A percentile compares a stretch with the other conserved stretches of the same genome.
Evolutionary conservation across 2,329 filamentous ascomycete genomes (phyloP).

Genomic region (Diplodia scrobiculata): DNA sequence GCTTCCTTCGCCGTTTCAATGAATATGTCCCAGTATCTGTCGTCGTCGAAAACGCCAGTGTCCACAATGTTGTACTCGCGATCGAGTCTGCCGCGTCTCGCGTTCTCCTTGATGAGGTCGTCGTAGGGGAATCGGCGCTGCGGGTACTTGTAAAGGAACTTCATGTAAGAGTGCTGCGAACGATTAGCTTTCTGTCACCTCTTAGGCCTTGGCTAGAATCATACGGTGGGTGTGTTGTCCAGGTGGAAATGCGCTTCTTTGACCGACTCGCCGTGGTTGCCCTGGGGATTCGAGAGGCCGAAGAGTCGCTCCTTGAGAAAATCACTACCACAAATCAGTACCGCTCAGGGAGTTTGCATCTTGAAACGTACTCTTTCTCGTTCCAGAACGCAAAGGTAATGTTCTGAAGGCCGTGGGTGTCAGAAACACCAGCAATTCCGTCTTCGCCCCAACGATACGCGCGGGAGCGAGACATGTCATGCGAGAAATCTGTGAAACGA

Average conservation of each 20-base stretch:
- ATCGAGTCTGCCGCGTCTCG: slow-evolving; percentile 71
- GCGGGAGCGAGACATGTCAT: slow-evolving; percentile 86
- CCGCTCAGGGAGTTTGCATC: background rate
- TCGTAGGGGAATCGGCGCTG: slow-evolving; percentile 91
- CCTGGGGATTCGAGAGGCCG: slow-evolving; percentile 91
- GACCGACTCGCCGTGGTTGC: slow-evolving; percentile 94
- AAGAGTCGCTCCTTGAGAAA: slow-evolving; percentile 95
- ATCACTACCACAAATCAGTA: slow-evolving; percentile 62
- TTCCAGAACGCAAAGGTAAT: slow-evolving; percentile 98
- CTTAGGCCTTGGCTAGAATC: slow-evolving; percentile 31
- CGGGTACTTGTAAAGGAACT: slow-evolving; percentile 96
- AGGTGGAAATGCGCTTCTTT: slow-evolving; percentile 97
- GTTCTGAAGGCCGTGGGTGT: slow-evolving; percentile 88
- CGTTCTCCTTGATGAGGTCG: slow-evolving; percentile 82
- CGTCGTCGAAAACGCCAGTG: slow-evolving; percentile 82
- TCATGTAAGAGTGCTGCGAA: slow-evolving; percentile 92
- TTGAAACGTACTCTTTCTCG: slow-evolving; percentile 74
- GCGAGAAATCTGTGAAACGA: slow-evolving; percentile 74
- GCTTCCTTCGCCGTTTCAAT: slow-evolving; percentile 94
- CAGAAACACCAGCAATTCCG: slow-evolving; percentile 92
- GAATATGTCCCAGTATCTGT: slow-evolving; percentile 94
- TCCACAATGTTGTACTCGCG: slow-evolving; percentile 90
- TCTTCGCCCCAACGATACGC: slow-evolving; percentile 96
- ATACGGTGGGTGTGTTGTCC: slow-evolving; percentile 81
- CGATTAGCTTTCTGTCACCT: slow-evolving; percentile 35